These are phyloP conservation scores for Penicillium sumatraense DNA, from an alignment of 2,329 filamentous ascomycete genomes.

Conservation along the genomic window DNA sequence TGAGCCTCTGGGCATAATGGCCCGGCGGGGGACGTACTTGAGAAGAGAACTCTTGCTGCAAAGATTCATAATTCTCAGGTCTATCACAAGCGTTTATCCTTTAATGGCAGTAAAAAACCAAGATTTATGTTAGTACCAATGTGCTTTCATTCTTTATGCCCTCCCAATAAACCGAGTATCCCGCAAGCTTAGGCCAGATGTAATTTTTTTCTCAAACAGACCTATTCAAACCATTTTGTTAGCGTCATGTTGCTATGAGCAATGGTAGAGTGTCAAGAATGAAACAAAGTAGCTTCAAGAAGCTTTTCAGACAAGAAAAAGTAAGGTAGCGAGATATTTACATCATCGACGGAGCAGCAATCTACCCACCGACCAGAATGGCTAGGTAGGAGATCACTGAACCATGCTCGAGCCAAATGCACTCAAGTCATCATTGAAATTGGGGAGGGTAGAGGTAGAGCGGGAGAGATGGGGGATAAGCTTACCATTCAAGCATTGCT, in stretches of 20 bases:
- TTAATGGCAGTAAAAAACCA: slow-evolving; percentile 27
- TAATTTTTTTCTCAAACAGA: slow-evolving; percentile 8
- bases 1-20: slow-evolving; percentile 42
- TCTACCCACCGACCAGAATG: slow-evolving; percentile 72
- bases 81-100: slow-evolving; percentile 95
- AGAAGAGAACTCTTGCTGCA: slow-evolving; percentile 80
- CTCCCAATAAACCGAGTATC: background rate
- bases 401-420: slow-evolving; percentile 99
- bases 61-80: slow-evolving; percentile 81
- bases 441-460: slow-evolving; percentile 7
- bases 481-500: slow-evolving; percentile 21
- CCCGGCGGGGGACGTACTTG: slow-evolving; percentile 69
- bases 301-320: slow-evolving; percentile 76
- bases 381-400: slow-evolving; percentile 63
- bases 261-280: slow-evolving; percentile 11
- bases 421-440: slow-evolving; percentile 96
- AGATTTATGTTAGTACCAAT: slow-evolving; percentile 31
- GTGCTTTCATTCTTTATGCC: too few relatives aligned
- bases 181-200: slow-evolving; percentile 3
- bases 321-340: slow-evolving; percentile 99
- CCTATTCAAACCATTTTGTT: slow-evolving; percentile 27
- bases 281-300: slow-evolving; percentile 18
- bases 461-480: slow-evolving; percentile 15
- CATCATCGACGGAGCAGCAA: slow-evolving; percentile 86
- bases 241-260: slow-evolving; percentile 22